These are phyloP conservation scores for Thelonectria rubi DNA, from an alignment of 2,329 filamentous ascomycete genomes.

Conservation along the genomic window DNA sequence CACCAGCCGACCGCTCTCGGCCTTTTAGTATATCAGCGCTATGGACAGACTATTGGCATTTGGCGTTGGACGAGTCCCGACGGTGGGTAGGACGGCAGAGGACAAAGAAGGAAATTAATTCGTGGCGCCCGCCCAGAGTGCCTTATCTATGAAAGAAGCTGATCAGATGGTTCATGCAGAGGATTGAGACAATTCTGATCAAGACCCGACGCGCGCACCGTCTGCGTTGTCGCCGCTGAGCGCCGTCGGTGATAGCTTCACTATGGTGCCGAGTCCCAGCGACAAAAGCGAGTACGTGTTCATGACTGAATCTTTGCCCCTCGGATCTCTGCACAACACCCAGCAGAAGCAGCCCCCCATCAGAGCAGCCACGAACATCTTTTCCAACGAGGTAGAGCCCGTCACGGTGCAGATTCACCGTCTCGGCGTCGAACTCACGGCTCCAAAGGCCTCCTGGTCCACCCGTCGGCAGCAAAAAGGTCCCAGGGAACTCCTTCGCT, in stretches of 20 bases:
- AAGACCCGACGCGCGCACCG: too few relatives aligned
- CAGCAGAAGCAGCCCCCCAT: neutral
- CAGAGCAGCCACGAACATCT: constrained; percentile 37
- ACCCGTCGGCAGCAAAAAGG: constrained; percentile 49
- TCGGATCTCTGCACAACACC: neutral
- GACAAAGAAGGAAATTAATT: too few relatives aligned
- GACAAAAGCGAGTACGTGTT: neutral
- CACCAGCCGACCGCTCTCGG: neutral
- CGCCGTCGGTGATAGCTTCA: neutral
- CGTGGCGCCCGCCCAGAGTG: too few relatives aligned
- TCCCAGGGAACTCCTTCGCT: constrained; percentile 64
- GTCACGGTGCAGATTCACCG: constrained; percentile 62
- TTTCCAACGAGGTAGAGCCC: constrained; percentile 59
- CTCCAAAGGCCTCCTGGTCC: constrained; percentile 58
- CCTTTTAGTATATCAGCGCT: constrained; percentile 1
- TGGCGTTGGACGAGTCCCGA: neutral
- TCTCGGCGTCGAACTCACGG: constrained; percentile 63
- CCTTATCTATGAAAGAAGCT: too few relatives aligned
- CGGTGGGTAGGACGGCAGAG: too few relatives aligned
- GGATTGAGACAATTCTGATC: neutral
- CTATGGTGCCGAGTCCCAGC: neutral
- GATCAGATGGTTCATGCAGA: too few relatives aligned
- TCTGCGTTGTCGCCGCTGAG: neutral
- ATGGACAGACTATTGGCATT: neutral
- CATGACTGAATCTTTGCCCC: neutral